Conservation (phyloP, 352 stramenopile species). For the Globisporangium irregulare region DNA sequence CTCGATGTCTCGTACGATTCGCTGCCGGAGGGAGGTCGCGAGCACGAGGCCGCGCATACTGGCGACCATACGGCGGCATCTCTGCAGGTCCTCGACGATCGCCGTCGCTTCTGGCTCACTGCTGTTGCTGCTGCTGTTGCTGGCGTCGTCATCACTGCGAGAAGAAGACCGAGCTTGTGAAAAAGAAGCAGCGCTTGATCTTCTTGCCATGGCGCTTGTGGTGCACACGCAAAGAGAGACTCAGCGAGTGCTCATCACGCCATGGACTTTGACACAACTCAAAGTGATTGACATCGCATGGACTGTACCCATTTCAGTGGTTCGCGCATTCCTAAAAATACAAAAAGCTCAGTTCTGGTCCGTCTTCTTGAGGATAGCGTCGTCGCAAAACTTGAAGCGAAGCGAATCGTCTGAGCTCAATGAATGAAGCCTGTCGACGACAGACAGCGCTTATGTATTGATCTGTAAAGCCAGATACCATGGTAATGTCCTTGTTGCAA, state of each 20-base stretch:
- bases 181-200: not conserved
- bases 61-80: slow-evolving; percentile 47
- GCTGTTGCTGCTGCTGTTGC: not conserved
- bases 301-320: not conserved
- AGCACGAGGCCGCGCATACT: slow-evolving; percentile 47
- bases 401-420: no score
- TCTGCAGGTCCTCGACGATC: slow-evolving; percentile 39
- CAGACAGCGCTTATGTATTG: no score
- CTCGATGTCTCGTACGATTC: slow-evolving; percentile 33
- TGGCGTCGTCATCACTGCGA: not conserved
- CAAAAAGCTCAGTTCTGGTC: not conserved
- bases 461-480: no score
- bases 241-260: not conserved
- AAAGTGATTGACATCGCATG: not conserved
- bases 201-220: not conserved
- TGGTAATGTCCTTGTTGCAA: no score
- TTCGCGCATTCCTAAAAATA: not conserved
- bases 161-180: not conserved
- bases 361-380: no score
- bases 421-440: no score
- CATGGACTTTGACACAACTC: not conserved
- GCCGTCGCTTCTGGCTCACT: not conserved
- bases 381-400: no score
- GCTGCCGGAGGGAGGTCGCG: slow-evolving; percentile 35
- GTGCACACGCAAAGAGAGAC: not conserved